Conservation (phyloP, 768 basidiomycete species). For the Russula virescens region DNA sequence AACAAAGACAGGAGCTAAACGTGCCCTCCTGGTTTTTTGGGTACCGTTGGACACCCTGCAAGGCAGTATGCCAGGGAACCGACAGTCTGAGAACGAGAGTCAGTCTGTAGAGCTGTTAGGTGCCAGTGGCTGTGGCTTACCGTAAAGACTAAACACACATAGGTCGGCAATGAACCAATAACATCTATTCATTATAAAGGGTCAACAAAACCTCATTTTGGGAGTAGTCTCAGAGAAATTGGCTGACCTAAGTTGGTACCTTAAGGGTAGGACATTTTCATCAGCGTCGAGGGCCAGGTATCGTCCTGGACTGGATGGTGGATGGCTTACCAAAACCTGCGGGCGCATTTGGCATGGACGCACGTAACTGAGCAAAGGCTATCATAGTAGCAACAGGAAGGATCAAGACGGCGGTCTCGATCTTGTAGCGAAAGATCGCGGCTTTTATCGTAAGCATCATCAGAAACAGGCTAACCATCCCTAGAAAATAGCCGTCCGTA, state of each 20-base stretch:
- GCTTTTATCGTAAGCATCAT: slow-evolving; percentile 15
- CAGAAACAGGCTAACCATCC: slow-evolving; percentile 14
- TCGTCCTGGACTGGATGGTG: too few species aligned
- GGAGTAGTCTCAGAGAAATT: not conserved
- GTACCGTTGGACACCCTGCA: not conserved
- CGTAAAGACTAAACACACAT: slow-evolving; percentile 13
- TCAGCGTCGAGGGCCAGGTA: not conserved
- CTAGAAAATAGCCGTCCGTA: not conserved
- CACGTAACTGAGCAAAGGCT: slow-evolving; percentile 28
- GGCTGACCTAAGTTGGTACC: slow-evolving; percentile 16
- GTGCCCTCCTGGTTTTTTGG: not conserved
- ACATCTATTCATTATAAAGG: not conserved
- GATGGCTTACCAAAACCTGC: slow-evolving; percentile 25
- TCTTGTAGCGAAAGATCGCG: slow-evolving; percentile 24
- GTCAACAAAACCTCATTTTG: not conserved
- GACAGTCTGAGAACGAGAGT: not conserved
- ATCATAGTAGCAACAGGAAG: slow-evolving; percentile 28
- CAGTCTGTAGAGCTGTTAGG: not conserved
- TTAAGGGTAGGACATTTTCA: not conserved
- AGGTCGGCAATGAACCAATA: slow-evolving; percentile 15
- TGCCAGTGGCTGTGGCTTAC: not conserved
- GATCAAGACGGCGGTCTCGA: slow-evolving; percentile 25
- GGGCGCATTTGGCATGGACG: slow-evolving; percentile 28
- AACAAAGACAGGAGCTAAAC: too few species aligned
- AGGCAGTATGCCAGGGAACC: slow-evolving; percentile 7